These are phyloP conservation scores for Sporothrix humicola DNA, from an alignment of 2,329 filamentous ascomycete genomes.

Conservation along the genomic window DNA sequence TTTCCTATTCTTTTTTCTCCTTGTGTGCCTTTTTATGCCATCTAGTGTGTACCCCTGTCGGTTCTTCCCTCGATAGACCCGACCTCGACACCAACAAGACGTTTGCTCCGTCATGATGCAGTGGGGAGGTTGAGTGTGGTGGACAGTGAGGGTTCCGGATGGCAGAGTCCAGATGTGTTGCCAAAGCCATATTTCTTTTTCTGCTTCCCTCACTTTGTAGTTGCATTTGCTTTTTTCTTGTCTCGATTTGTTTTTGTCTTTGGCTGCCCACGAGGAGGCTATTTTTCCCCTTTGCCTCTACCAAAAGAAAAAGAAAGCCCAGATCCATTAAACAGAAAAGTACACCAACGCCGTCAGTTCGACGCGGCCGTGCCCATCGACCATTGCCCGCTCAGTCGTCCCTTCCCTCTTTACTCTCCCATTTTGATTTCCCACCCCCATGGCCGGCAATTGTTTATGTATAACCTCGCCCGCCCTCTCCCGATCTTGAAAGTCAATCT, in stretches of 20 bases:
- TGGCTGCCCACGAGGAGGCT: neutral
- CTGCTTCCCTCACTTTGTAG: neutral
- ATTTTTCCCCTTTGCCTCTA: neutral
- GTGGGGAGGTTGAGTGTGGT: neutral
- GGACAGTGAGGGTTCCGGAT: neutral
- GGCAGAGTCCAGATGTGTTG: conserved; percentile 3
- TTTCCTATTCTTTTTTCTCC: too few relatives aligned
- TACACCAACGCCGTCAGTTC: neutral
- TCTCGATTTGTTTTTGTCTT: neutral
- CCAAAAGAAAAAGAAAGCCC: neutral
- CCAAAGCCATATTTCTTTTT: conserved; percentile 7
- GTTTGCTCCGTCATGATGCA: neutral
- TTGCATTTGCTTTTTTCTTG: neutral
- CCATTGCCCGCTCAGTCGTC: neutral
- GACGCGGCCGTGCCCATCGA: conserved; percentile 8
- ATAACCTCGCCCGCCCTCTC: neutral
- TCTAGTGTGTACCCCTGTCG: neutral
- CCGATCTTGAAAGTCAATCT: neutral
- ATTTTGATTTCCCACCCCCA: neutral
- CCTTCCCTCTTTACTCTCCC: neutral
- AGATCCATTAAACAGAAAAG: neutral
- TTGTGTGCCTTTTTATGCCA: too few relatives aligned
- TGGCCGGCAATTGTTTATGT: conserved; percentile 21
- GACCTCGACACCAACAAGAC: neutral
- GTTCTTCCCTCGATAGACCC: neutral